These are phyloP conservation scores for Rutstroemia sp. DNA, from an alignment of 2,329 filamentous ascomycete genomes.

Conservation along the genomic window DNA sequence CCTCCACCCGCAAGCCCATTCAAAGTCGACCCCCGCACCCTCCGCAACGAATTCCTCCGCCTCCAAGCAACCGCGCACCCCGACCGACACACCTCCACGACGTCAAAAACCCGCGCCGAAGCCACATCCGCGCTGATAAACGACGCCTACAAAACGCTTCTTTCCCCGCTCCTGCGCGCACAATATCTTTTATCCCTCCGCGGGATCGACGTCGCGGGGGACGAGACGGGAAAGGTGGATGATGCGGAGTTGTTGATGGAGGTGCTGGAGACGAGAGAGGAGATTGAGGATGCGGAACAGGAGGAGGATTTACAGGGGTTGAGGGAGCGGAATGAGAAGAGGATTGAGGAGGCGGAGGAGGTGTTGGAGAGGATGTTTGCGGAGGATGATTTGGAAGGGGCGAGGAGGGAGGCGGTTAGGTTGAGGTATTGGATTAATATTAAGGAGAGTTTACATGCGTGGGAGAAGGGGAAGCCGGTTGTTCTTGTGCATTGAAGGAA, in stretches of 20 bases:
- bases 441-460: constrained; percentile 68
- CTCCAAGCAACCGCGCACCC: constrained; percentile 74
- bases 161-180: constrained; percentile 71
- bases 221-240: constrained; percentile 55
- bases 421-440: constrained; percentile 91
- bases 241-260: constrained; percentile 64
- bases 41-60: constrained; percentile 79
- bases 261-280: constrained; percentile 73
- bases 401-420: constrained; percentile 65
- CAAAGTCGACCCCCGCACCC: constrained; percentile 57
- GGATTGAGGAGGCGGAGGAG: constrained; percentile 57
- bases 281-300: constrained; percentile 60
- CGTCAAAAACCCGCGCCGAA: constrained; percentile 57
- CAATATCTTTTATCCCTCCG: constrained; percentile 73
- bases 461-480: constrained; percentile 66
- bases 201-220: constrained; percentile 57
- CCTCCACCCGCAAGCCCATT: constrained; percentile 75
- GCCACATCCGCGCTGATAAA: constrained; percentile 79
- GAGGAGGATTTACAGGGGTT: constrained; percentile 59
- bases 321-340: constrained; percentile 56
- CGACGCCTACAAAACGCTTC: constrained; percentile 81
- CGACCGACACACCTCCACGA: constrained; percentile 42
- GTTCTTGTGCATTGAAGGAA: constrained; percentile 43
- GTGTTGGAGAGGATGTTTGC: constrained; percentile 58
- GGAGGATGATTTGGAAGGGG: constrained; percentile 55